These are phyloP conservation scores for Theileria annulata DNA, from an alignment of 169 alveolate species.

Conservation along the genomic window DNA sequence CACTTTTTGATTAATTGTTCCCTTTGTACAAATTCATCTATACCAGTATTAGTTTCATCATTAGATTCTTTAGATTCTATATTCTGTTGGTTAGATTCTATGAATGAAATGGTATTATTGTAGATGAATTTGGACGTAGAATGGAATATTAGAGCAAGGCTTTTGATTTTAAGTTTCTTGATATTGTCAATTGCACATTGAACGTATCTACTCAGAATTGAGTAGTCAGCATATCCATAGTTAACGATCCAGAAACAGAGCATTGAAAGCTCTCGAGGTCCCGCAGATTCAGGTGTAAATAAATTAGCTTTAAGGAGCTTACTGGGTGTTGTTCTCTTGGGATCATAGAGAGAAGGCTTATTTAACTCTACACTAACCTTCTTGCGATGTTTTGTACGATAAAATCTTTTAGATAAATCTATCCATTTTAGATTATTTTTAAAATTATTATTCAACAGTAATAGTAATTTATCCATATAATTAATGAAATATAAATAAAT, in stretches of 20 bases:
- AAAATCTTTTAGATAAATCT: neutral
- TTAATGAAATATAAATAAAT: neutral
- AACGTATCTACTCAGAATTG: constrained; percentile 40
- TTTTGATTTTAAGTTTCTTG: constrained; percentile 35
- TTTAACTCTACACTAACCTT: constrained; percentile 39
- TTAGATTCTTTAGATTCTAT: neutral
- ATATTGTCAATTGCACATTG: constrained; percentile 27
- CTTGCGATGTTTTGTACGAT: constrained; percentile 21
- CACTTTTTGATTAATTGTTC: constrained; percentile 14
- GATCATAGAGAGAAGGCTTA: constrained; percentile 32
- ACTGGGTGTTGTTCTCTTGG: constrained; percentile 27
- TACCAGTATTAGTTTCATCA: neutral
- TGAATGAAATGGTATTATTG: neutral
- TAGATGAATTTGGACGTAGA: constrained; percentile 45
- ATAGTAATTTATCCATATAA: neutral
- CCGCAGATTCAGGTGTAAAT: constrained; percentile 68
- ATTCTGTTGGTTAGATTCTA: constrained; percentile 5
- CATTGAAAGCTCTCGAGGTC: constrained; percentile 56
- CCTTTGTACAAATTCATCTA: neutral
- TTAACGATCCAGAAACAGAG: constrained; percentile 54
- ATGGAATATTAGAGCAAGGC: constrained; percentile 57
- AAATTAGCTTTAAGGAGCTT: constrained; percentile 47
- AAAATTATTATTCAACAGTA: neutral
- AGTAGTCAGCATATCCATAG: constrained; percentile 59
- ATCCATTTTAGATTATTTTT: neutral